These are phyloP conservation scores for Anastatica hierochuntica DNA, from an alignment of 345 rosid genomes.

Conservation along the genomic window DNA sequence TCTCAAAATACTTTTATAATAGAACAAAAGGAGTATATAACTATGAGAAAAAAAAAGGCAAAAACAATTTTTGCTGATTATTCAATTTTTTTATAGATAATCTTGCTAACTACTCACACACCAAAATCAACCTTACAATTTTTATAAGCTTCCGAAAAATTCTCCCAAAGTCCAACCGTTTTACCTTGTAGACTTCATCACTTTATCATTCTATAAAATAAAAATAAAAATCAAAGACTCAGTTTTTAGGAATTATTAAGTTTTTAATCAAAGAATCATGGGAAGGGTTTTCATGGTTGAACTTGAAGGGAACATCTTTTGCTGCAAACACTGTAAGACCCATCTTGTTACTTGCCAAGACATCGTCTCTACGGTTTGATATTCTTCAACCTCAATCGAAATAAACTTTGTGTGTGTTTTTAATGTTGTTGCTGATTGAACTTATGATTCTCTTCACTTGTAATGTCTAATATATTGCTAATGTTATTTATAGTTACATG, in stretches of 20 bases:
- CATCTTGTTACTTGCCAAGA: slow-evolving; percentile 43
- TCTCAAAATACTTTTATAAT: slow-evolving; percentile 9
- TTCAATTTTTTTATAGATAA: too few species aligned
- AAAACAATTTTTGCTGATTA: too few species aligned
- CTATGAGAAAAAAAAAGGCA: too few species aligned
- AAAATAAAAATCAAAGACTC: slow-evolving; percentile 6
- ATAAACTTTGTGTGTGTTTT: too few species aligned
- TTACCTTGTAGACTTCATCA: slow-evolving; percentile 2
- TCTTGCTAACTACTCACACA: too few species aligned
- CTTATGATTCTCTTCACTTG: too few species aligned
- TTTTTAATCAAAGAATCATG: slow-evolving; percentile 24
- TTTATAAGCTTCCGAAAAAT: too few species aligned
- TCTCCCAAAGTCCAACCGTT: slow-evolving; percentile 1
- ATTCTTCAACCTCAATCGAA: background rate
- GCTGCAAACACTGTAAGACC: slow-evolving; percentile 59
- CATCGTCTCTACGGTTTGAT: slow-evolving; percentile 52
- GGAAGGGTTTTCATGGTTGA: slow-evolving; percentile 49
- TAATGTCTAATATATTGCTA: too few species aligned
- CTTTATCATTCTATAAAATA: background rate
- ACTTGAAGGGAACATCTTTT: slow-evolving; percentile 44
- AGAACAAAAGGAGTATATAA: too few species aligned
- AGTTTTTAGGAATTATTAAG: background rate
- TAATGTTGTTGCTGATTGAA: too few species aligned
- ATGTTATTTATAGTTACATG: background rate
- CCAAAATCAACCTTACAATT: too few species aligned